Percentiles rank a stretch among this genome's conserved stretches.
phyloP scores from a whole-genome alignment of 176 grass and related monocot species.

The Thalia dealbata region DNA sequence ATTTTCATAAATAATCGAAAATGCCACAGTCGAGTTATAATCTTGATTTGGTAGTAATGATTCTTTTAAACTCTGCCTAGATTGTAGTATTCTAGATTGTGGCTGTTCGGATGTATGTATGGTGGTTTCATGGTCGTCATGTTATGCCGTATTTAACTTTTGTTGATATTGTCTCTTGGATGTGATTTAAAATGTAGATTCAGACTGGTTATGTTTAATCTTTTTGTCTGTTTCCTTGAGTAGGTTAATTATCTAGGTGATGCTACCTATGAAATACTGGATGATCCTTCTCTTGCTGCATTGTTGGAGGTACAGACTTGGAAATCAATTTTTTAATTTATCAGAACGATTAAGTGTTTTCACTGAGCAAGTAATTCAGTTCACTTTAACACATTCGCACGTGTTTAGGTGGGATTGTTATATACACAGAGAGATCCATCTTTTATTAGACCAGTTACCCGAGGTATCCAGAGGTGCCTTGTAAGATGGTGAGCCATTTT shows the following conservation, averaged over 20 bases:
- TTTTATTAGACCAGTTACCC: conserved; percentile 69
- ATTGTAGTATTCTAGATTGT: neutral
- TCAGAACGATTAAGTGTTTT: neutral
- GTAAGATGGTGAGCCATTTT: conserved; percentile 61
- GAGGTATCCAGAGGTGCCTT: conserved; percentile 81
- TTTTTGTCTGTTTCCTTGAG: conserved; percentile 15
- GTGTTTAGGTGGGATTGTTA: conserved; percentile 79
- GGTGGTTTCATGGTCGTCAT: neutral
- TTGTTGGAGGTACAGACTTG: conserved; percentile 59
- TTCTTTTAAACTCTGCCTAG: neutral
- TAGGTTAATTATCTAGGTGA: conserved; percentile 92
- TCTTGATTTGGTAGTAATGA: no score
- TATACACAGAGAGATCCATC: conserved; percentile 87
- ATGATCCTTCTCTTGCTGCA: conserved; percentile 69
- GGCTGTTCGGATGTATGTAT: neutral
- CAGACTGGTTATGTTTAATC: neutral
- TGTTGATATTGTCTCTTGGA: neutral
- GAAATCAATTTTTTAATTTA: neutral
- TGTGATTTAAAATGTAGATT: neutral
- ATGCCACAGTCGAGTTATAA: no score
- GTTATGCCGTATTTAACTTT: neutral
- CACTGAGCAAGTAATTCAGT: neutral
- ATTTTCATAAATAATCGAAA: no score
- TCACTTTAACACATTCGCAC: conserved; percentile 8
- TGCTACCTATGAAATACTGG: conserved; percentile 84